Conservation (phyloP, 108 stramenopile species). For the Fistulifera solaris region DNA sequence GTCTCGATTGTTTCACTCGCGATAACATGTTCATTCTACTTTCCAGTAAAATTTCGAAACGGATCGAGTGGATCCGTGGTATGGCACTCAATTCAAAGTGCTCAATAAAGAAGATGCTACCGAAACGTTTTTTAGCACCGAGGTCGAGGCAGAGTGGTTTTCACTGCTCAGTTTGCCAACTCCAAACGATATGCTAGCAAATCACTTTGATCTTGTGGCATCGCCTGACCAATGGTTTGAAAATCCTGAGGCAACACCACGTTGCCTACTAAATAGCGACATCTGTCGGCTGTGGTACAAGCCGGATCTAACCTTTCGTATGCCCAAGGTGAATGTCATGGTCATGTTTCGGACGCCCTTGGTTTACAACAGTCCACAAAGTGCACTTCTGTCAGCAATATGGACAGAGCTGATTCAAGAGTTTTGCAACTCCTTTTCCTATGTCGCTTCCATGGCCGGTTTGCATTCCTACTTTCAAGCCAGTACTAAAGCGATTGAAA, state of each 20-base stretch:
- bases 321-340: slow-evolving; percentile 71
- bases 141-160: slow-evolving; percentile 2
- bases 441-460: slow-evolving; percentile 60
- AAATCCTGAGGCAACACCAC: slow-evolving; percentile 4
- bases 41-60: slow-evolving; percentile 20
- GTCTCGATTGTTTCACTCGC: neutral
- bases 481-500: slow-evolving; percentile 21
- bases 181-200: slow-evolving; percentile 48
- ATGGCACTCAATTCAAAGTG: slow-evolving; percentile 34
- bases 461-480: slow-evolving; percentile 31
- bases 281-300: slow-evolving; percentile 54
- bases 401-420: slow-evolving; percentile 40
- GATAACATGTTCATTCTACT: slow-evolving; percentile 38
- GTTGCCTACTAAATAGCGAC: slow-evolving; percentile 13
- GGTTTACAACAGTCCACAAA: slow-evolving; percentile 22
- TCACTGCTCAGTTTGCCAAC: slow-evolving; percentile 22
- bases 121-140: slow-evolving; percentile 11
- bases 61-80: slow-evolving; percentile 32
- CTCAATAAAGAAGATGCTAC: slow-evolving; percentile 4
- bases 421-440: slow-evolving; percentile 48
- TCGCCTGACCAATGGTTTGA: slow-evolving; percentile 1
- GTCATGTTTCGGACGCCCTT: slow-evolving; percentile 21
- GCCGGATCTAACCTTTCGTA: slow-evolving; percentile 55
- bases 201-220: slow-evolving; percentile 31
- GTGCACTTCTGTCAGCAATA: slow-evolving; percentile 8